Base-by-base conservation (phyloP, 2,329 filamentous ascomycete genomes). In the Alternaria sp. region DNA sequence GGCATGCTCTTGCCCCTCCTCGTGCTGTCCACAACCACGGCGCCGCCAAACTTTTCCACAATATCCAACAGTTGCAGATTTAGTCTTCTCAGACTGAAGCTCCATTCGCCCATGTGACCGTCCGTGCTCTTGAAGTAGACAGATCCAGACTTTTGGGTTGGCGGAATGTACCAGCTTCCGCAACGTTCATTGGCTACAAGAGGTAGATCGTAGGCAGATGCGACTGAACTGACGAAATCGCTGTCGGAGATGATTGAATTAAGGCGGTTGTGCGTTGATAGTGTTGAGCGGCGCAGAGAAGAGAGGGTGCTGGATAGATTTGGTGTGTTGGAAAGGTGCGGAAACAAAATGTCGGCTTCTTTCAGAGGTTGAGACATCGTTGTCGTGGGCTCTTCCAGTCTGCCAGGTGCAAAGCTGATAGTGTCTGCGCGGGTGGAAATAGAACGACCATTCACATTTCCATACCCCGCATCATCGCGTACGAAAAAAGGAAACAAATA, bases 101-200 rank as follows among this genome's bases (percentile, higher is more conserved):
- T 88, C 96, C 96, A 99, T 74, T 96, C 90, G 9, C 92, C 90
- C 56, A 90, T 89, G 79, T 99, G 96, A 1, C 96, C 96, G 81
- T 99, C 96, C 2, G 96, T 99, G 81, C 93, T 97, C 85, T 99
- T 99, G 82, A 98, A 99, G 81, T 98, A 99, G 30, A 91, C 92
- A 68, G 91, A 93, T 30, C 88, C 91, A 1, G 77, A 81, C 80
- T 95, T 96, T 25, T 74, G 74, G 8, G 79, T 79, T 0, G 90
- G 90, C 3, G 82, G 81, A 25, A 98, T 91, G 78, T 98, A 98
- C 96, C 96, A 99, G 80, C 92, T 95, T 1, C 96, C 96, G 78
- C 96, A 98, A 63, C 96, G 88, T 83, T 98, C 94, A 76, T 99
- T 99, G 28, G 95, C 93, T 13, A 98, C 84, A 2, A 98, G 83